Conservation (phyloP, 257 asterid species). For the Petrea volubilis region DNA sequence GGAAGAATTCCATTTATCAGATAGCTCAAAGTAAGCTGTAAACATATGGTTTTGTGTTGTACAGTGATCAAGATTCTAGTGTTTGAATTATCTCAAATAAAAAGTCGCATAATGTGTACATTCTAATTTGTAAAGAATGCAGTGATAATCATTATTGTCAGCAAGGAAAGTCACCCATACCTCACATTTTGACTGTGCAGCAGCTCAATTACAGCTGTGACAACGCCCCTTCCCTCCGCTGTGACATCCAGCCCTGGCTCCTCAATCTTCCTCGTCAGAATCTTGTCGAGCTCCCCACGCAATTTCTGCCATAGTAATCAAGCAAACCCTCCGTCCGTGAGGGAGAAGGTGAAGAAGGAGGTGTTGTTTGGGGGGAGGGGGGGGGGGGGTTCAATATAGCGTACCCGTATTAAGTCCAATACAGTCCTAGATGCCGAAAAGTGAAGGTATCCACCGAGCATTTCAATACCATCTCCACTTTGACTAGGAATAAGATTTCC, state of each 20-base stretch:
- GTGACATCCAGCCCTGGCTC: slow-evolving; percentile 76
- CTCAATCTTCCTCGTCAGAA: slow-evolving; percentile 75
- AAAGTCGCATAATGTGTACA: neutral
- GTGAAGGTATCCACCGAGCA: slow-evolving; percentile 97
- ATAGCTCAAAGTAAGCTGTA: too few species aligned
- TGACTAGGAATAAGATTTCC: slow-evolving; percentile 81
- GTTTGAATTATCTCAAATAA: neutral
- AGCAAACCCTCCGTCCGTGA: too few species aligned
- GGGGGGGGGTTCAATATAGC: too few species aligned
- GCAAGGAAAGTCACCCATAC: slow-evolving; percentile 23
- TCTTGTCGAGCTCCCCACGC: slow-evolving; percentile 86
- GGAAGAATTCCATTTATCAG: neutral
- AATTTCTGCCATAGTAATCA: slow-evolving; percentile 54
- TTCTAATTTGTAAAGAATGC: neutral
- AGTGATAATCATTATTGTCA: neutral
- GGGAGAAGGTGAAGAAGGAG: too few species aligned
- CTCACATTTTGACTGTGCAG: slow-evolving; percentile 71
- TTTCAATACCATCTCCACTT: slow-evolving; percentile 82
- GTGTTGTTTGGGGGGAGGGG: too few species aligned
- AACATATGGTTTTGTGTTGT: neutral
- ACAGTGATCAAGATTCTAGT: neutral
- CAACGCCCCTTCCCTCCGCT: slow-evolving; percentile 75
- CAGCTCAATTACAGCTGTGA: slow-evolving; percentile 73
- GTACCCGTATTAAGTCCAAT: slow-evolving; percentile 79
- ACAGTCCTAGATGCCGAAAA: slow-evolving; percentile 84